Evolutionary conservation across 306 rosid genomes (phyloP), one percentile per base, ranked within the genome.

Genomic region (Prinsepia uniflora): DNA sequence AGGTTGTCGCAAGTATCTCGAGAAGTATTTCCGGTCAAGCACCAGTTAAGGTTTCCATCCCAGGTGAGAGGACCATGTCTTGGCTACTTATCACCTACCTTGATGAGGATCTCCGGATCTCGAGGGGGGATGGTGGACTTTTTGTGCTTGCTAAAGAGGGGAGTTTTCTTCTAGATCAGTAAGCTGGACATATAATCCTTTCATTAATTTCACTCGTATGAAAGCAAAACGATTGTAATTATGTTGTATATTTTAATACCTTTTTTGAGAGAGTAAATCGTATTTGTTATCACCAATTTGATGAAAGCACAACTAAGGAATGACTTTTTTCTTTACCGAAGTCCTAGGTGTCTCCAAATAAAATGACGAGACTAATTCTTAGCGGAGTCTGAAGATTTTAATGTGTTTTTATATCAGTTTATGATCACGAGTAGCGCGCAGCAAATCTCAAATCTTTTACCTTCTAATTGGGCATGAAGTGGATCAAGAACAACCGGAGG

Each of bases 51-150:
- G 63, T 94, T 80, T 90, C 96, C 71, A 87, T 91, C 71, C 99
- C 97, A 4, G 96, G 99, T 4, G 95, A 89, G 67, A 86, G 92
- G 86, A 84, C 86, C 42, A 81, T 80, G 61, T 94, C 97, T 4
- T 94, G 99, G 99, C 97, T 94, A 65, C 79, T 94, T 55, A 87
- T 78, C 69, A 86, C 99, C 3, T 94, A 84, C 75, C 97, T 94
- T 64, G 98, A 94, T 48, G 40, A 76, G 67, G 98, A 90, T 81
- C 78, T 93, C 11, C 82, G 98, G 72, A 90, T 93, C 84, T 90
- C 98, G 11, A 90, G 88, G 80, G 98, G 98, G 4, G 98, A 94
- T 68, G 98, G 97, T 4, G 98, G 98, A 77, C 85, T 94, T 58
- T 94, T 94, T 75, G 78, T 94, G 73, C 95, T 94, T 63, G 96